Evolutionary conservation across 1,284 basidiomycete genomes (phyloP).

Genomic region (Sporisorium graminicola): DNA sequence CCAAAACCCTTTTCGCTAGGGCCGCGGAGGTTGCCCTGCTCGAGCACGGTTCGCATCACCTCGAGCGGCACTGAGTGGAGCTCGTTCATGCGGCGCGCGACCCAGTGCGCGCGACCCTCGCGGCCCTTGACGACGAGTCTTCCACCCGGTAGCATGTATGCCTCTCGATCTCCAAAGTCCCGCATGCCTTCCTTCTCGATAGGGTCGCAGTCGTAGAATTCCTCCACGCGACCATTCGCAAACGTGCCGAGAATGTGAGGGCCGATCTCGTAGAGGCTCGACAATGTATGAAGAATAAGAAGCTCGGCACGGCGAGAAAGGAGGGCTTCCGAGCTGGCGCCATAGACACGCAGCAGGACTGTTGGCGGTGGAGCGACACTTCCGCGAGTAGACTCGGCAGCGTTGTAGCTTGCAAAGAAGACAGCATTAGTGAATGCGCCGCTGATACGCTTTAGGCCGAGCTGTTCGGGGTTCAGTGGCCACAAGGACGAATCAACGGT

Average conservation of each 20-base stretch:
- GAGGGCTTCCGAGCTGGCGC: slow-evolving; percentile 62
- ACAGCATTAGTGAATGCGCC: slow-evolving; percentile 67
- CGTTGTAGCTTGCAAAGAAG: slow-evolving; percentile 65
- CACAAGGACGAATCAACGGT: slow-evolving; percentile 44
- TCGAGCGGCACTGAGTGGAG: slow-evolving; percentile 68
- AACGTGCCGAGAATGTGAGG: slow-evolving; percentile 69
- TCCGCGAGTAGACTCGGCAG: background rate
- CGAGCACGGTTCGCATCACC: slow-evolving; percentile 65
- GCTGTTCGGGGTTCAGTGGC: slow-evolving; percentile 45
- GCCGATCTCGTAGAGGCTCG: slow-evolving; percentile 68
- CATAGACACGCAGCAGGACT: slow-evolving; percentile 66
- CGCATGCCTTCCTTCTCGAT: slow-evolving; percentile 64
- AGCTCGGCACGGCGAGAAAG: slow-evolving; percentile 65
- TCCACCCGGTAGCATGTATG: slow-evolving; percentile 44
- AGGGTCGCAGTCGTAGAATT: slow-evolving; percentile 66
- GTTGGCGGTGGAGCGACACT: slow-evolving; percentile 49
- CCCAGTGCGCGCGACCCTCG: slow-evolving; percentile 66
- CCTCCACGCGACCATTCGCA: slow-evolving; percentile 68
- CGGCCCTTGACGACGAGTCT: slow-evolving; percentile 49
- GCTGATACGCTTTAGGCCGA: slow-evolving; percentile 62
- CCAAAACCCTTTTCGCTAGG: slow-evolving; percentile 64
- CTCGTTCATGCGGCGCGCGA: slow-evolving; percentile 67
- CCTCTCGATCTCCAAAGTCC: slow-evolving; percentile 58
- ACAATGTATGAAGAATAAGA: slow-evolving; percentile 67
- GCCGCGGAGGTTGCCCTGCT: slow-evolving; percentile 64